Percentiles rank a stretch among this genome's conserved stretches.
Conservation (phyloP, 2,329 filamentous ascomycete species). For the Aureobasidium musti region DNA sequence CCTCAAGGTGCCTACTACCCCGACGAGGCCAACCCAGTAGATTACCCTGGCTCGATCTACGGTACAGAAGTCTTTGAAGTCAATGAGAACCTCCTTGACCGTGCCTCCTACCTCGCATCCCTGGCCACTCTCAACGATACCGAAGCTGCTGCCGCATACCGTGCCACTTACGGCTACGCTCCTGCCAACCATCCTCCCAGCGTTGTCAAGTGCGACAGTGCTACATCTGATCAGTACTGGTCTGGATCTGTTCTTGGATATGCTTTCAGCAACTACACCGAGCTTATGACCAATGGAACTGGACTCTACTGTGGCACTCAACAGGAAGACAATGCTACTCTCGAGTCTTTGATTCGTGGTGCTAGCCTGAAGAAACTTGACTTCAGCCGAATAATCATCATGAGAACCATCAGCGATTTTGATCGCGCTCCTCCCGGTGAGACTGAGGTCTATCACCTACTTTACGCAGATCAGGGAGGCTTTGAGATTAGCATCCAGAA, state of each 20-base stretch:
- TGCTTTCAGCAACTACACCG: slow-evolving; percentile 39
- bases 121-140: slow-evolving; percentile 39
- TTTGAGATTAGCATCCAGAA: slow-evolving; percentile 66
- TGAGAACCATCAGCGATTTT: slow-evolving; percentile 63
- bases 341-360: slow-evolving; percentile 41
- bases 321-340: slow-evolving; percentile 44
- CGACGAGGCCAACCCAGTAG: slow-evolving; percentile 31
- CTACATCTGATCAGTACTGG: slow-evolving; percentile 40
- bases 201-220: slow-evolving; percentile 41
- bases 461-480: slow-evolving; percentile 62
- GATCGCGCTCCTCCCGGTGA: slow-evolving; percentile 65
- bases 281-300: slow-evolving; percentile 42
- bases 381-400: slow-evolving; percentile 42
- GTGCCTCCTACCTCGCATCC: slow-evolving; percentile 37
- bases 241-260: slow-evolving; percentile 38
- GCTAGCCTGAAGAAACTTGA: slow-evolving; percentile 38
- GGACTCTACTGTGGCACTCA: slow-evolving; percentile 43
- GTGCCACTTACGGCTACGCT: slow-evolving; percentile 38
- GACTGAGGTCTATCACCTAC: slow-evolving; percentile 60
- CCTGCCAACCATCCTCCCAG: slow-evolving; percentile 37
- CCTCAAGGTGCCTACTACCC: slow-evolving; percentile 34
- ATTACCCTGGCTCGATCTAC: slow-evolving; percentile 37
- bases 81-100: slow-evolving; percentile 39
- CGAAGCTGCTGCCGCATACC: slow-evolving; percentile 37
- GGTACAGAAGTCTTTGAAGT: slow-evolving; percentile 44